These are phyloP conservation scores for Russula abietina DNA, from an alignment of 768 basidiomycete species.

Conservation along the genomic window DNA sequence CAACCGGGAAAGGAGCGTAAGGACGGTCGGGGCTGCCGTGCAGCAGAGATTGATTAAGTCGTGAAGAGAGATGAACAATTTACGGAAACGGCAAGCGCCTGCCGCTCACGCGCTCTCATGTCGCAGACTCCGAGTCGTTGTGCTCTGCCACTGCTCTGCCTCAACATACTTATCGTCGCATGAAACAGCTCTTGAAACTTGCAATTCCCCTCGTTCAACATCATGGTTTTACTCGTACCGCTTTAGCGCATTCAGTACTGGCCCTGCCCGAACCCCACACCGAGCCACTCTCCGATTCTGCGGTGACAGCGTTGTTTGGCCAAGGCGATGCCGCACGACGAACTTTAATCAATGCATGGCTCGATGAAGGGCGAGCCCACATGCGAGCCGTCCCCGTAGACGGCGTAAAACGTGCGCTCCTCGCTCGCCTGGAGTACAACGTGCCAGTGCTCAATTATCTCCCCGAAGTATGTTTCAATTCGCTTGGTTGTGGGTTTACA, in stretches of 20 bases:
- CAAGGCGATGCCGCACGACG: constrained; percentile 57
- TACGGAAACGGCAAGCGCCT: constrained; percentile 11
- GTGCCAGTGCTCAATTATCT: constrained; percentile 58
- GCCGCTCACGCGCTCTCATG: neutral
- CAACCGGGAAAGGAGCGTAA: constrained; percentile 16
- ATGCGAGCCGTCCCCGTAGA: constrained; percentile 37
- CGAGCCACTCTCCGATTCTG: constrained; percentile 60
- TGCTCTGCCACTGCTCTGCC: too few relatives aligned
- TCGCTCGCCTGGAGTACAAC: constrained; percentile 55
- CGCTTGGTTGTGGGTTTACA: neutral
- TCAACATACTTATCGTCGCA: neutral
- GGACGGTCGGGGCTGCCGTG: constrained; percentile 23
- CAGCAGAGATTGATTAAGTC: constrained; percentile 16
- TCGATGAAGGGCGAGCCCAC: constrained; percentile 52
- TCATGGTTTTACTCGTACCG: constrained; percentile 70
- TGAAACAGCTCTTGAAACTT: constrained; percentile 44
- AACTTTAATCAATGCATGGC: constrained; percentile 65
- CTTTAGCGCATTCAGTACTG: constrained; percentile 60
- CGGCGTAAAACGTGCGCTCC: constrained; percentile 48
- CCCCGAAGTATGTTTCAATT: constrained; percentile 50
- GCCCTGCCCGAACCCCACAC: constrained; percentile 45
- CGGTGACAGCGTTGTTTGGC: constrained; percentile 71
- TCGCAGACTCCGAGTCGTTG: too few relatives aligned
- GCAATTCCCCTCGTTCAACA: constrained; percentile 58
- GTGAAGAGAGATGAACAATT: neutral